Percentiles rank a stretch among this genome's conserved stretches.
Evolutionary conservation across 1,284 basidiomycete species (phyloP).

Genomic region (Entoloma clypeatum): DNA sequence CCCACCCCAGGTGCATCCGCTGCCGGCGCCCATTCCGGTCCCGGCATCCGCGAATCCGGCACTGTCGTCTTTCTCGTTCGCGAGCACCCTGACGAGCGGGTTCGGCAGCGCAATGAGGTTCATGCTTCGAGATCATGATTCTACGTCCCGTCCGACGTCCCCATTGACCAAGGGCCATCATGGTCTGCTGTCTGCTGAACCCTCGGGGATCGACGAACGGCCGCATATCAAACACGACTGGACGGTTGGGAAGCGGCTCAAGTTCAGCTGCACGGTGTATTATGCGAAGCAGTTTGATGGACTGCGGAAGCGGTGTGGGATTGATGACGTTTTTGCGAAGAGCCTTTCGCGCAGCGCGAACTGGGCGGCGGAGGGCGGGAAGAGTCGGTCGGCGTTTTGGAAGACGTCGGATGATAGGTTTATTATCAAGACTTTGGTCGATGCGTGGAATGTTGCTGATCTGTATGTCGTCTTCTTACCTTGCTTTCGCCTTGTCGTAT

Average conservation of each 20-base stretch:
- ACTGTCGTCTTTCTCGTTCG: slow-evolving; percentile 34
- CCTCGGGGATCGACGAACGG: slow-evolving; percentile 52
- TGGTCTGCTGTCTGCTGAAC: slow-evolving; percentile 43
- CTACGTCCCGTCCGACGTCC: slow-evolving; percentile 28
- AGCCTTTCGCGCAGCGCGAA: slow-evolving; percentile 60
- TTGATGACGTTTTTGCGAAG: slow-evolving; percentile 57
- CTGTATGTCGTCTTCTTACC: slow-evolving; percentile 46
- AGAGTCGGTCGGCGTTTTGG: slow-evolving; percentile 75
- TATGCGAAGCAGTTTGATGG: slow-evolving; percentile 75
- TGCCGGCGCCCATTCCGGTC: too few species aligned
- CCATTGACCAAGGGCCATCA: slow-evolving; percentile 40
- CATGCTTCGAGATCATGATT: slow-evolving; percentile 40
- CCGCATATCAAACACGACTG: slow-evolving; percentile 80
- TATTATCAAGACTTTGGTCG: slow-evolving; percentile 78
- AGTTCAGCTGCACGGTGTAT: slow-evolving; percentile 75
- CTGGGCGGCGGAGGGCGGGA: slow-evolving; percentile 71
- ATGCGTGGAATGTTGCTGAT: slow-evolving; percentile 82
- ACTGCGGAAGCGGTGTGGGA: slow-evolving; percentile 60
- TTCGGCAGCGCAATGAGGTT: slow-evolving; percentile 56
- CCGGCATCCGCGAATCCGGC: too few species aligned
- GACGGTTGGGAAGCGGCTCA: slow-evolving; percentile 66
- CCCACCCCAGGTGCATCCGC: too few species aligned
- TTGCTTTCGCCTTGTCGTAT: slow-evolving; percentile 2
- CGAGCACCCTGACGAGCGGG: slow-evolving; percentile 47
- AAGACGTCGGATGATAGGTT: slow-evolving; percentile 72